Evolutionary conservation across 2,329 filamentous ascomycete genomes (phyloP), one percentile per base, ranked within the genome.

Genomic region (Xylaria sp.): DNA sequence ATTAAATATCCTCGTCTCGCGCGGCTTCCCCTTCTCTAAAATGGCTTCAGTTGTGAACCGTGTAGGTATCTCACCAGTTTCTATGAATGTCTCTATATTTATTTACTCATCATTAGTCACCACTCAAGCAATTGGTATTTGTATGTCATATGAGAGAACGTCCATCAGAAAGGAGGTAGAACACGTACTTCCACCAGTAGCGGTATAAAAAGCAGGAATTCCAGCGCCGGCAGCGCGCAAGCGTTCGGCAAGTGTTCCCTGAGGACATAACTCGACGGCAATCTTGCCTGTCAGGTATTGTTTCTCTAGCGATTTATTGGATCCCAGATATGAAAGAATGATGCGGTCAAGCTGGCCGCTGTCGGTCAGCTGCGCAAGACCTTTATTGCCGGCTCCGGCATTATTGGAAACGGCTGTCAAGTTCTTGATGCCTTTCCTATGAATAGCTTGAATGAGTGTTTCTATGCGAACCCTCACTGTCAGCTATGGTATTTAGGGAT

Each of bases 331-430:
- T 4, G 89, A 92, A 21, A 92, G 81, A 63, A 93, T 87, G 74
- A 94, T 85, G 61, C 89, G 87, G 64, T 86, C 82, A 40, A 94
- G 82, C 71, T 92, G 90, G 12, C 90, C 89, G 0, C 87, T 85
- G 57, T 87, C 83, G 0, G 90, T 85, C 31, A 94, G 82, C 8
- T 87, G 84, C 1, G 90, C 87, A 15, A 94, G 79, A 1, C 91
- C 91, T 4, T 83, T 86, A 28, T 87, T 86, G 40, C 89, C 87
- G 31, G 87, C 82, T 25, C 91, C 91, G 7, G 91, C 91, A 73
- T 94, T 94, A 74, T 94, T 94, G 53, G 90, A 93, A 1, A 94
- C 89, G 19, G 90, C 90, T 0, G 90, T 92, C 31, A 94, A 81
- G 1, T 86, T 81, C 4, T 88, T 84, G 4, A 80, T 78, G 5